Base-by-base conservation (phyloP, 2,329 filamentous ascomycete genomes). In the Epichloe aotearoae region DNA sequence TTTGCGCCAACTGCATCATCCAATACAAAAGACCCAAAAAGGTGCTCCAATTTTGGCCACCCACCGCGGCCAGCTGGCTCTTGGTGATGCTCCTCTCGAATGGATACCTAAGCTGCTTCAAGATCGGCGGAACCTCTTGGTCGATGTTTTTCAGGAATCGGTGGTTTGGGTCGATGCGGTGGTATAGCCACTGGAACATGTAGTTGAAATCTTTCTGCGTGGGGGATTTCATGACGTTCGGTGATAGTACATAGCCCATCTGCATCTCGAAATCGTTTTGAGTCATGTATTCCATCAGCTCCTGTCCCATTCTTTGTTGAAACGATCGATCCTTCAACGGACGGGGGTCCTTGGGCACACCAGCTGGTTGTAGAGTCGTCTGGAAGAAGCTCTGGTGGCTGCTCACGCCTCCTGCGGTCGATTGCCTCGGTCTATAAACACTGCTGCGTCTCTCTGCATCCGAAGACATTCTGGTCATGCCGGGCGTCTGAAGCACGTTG, bases 121-220 rank as follows among this genome's bases (percentile, higher is more conserved):
- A 72, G 43, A 98, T 83, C 0, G 89, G 84, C 12, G 91, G 90
- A 0, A 97, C 90, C 65, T 98, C 94, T 51, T 91, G 85, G 64
- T 97, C 93, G 61, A 97, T 95, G 47, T 84, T 87, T 66, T 96
- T 96, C 61, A 90, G 83, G 61, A 98, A 97, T 37, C 84, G 82
- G 66, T 97, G 94, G 59, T 84, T 86, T 0, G 93, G 93, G 63
- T 98, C 93, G 63, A 98, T 94, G 52, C 89, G 86, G 62, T 89
- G 88, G 67, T 98, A 98, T 3, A 98, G 74, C 87, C 91, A 98
- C 62, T 97, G 89, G 63, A 98, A 98, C 77, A 98, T 95, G 67
- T 80, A 85, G 62, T 94, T 93, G 71, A 98, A 98, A 65, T 98
- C 93, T 64, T 98, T 98, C 60, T 97, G 91, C 1, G 91, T 98